Evolutionary conservation across 2,329 filamentous ascomycete species (phyloP), one percentile per base, ranked within the genome.

Genomic region (Eutypa lata): DNA sequence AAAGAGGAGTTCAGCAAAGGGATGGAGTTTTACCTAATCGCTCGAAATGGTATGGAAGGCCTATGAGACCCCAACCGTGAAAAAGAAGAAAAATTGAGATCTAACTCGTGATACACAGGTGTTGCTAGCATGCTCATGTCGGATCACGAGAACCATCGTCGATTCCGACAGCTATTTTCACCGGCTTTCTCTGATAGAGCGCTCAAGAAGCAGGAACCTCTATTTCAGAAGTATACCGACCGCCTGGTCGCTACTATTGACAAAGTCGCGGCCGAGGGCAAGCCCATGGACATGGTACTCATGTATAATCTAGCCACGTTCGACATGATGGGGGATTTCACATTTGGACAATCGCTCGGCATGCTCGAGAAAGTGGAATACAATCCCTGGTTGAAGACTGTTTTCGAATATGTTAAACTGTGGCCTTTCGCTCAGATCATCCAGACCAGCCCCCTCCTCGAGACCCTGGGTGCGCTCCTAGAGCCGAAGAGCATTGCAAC

Each of bases 171-270:
- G 2, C 38, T 61, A 2, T 62, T 63, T 43, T 51, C 53, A 2
- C 61, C 59, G 2, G 61, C 59, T 3, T 63, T 63, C 48, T 61
- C 58, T 3, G 61, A 61, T 13, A 48, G 60, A 5, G 55, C 53
- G 3, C 16, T 63, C 40, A 55, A 57, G 10, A 48, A 53, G 14
- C 61, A 63, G 28, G 58, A 63, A 40, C 54, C 55, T 8, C 48
- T 63, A 10, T 61, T 77, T 54, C 63, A 66, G 49, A 64, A 61
- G 2, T 73, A 76, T 54, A 67, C 69, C 24, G 63, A 71, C 40
- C 55, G 72, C 21, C 67, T 76, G 47, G 64, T 73, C 42, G 53
- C 61, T 18, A 71, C 68, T 44, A 57, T 76, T 37, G 61, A 61
- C n/a, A 69, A 73, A n/a, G 50, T 60, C 7, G 53, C 52, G 18